Evolutionary conservation across 495 filamentous ascomycete species (phyloP), one percentile per base, ranked within the genome.

Genomic region (Aspergillus heteromorphus): DNA sequence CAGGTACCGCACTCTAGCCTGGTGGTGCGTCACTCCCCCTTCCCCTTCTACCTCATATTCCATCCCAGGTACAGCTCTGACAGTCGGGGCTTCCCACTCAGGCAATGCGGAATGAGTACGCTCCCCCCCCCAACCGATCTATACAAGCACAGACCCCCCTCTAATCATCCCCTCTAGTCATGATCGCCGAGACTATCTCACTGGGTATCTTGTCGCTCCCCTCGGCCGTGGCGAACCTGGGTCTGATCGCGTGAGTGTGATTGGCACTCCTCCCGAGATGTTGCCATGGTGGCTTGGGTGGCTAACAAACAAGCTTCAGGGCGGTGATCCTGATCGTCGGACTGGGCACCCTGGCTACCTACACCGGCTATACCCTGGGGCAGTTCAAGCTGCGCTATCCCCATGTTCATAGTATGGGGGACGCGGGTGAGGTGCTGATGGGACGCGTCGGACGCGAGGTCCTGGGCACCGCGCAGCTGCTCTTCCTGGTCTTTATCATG

Each of bases 331-430:
- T 84, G 77, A 48, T 89, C 83, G 67, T 84, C 42, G 58, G 64
- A 13, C 60, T 87, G 13, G 86, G 86, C 8, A 52, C 84, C 20
- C 43, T 87, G 8, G 80, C 85, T 30, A 81, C 82, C 27, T 90
- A 89, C 68, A 85, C 83, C 17, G 83, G 83, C 58, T 86, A 82
- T 54, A 76, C 87, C 34, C 75, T 89, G 52, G 85, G 82, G 29
- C 83, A 87, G 65, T 81, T 90, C 60, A 88, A 87, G 64, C 48
- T 82, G 38, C 74, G 71, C 45, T 81, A 81, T 60, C 87, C 87
- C 1, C 67, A 83, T 19, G 77, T 88, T 10, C 65, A 78, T 52
- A 79, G 81, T 61, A 83, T 88, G 56, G 79, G 82, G 10, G 85
- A 90, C 61, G 85, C 79, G n/a, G 82, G 83, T 7, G 67, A 78